Percentiles rank a stretch among this genome's conserved stretches.
phyloP scores from a whole-genome alignment of 805 yeast species.

The Sugiyamaella floridensis region DNA sequence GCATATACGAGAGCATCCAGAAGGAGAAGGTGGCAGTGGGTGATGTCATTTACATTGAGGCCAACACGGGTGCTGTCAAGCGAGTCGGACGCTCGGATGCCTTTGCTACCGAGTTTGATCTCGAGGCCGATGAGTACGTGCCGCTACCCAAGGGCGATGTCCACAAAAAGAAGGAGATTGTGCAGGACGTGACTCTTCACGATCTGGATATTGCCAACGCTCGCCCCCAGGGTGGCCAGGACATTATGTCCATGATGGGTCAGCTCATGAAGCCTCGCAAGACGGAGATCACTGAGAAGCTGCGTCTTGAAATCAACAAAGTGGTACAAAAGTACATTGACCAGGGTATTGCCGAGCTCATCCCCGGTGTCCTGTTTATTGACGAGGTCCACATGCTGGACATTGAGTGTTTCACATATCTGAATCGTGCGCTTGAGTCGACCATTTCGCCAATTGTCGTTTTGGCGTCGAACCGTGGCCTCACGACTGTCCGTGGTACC shows the following conservation, averaged over 20 bases:
- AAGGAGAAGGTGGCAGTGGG: conserved; percentile 93
- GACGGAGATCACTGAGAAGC: conserved; percentile 94
- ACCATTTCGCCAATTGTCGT: conserved; percentile 91
- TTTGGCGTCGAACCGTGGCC: conserved; percentile 91
- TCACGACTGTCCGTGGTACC: conserved; percentile 87
- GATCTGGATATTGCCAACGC: conserved; percentile 96
- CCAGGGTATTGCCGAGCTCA: conserved; percentile 95
- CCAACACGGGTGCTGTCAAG: conserved; percentile 95
- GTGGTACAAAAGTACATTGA: conserved; percentile 94
- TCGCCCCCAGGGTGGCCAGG: conserved; percentile 95
- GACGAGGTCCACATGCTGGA: conserved; percentile 99
- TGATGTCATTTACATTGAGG: conserved; percentile 94
- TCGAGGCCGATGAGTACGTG: conserved; percentile 97
- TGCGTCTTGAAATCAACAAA: conserved; percentile 88
- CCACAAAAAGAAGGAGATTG: conserved; percentile 95
- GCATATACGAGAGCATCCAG: conserved; percentile 87
- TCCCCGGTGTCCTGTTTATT: conserved; percentile 95
- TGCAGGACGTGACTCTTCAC: conserved; percentile 93
- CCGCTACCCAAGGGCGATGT: conserved; percentile 99
- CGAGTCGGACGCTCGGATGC: conserved; percentile 98
- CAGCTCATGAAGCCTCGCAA: conserved; percentile 92
- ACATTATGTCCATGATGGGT: conserved; percentile 92
- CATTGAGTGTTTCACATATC: conserved; percentile 90
- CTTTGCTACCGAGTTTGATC: conserved; percentile 94
- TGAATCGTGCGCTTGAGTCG: conserved; percentile 89